Conservation (phyloP, 2,329 filamentous ascomycete genomes). For the Stylonectria norvegica region DNA sequence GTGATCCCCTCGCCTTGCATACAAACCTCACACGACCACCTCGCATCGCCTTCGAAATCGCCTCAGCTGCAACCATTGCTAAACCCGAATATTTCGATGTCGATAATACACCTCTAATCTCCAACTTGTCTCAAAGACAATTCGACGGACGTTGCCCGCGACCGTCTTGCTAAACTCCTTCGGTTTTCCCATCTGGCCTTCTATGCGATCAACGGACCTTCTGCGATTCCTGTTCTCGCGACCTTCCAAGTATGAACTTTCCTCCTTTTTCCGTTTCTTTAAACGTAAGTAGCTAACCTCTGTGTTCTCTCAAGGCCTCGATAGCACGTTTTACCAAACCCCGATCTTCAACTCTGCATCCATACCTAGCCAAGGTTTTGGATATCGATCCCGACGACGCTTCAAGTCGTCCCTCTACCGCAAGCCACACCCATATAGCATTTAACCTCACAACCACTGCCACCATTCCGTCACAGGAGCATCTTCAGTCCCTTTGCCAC, state of each 20-base stretch:
- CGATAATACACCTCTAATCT: constrained; percentile 25
- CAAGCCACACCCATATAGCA: constrained; percentile 7
- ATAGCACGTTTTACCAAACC: constrained; percentile 56
- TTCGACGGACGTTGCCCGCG: constrained; percentile 23
- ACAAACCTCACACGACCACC: constrained; percentile 21
- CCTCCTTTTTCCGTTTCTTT: background rate
- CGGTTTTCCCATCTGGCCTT: constrained; percentile 43
- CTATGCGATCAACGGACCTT: constrained; percentile 89
- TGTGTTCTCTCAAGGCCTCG: constrained; percentile 44
- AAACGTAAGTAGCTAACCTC: constrained; percentile 9
- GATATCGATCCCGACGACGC: constrained; percentile 7
- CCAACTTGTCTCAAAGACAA: constrained; percentile 19
- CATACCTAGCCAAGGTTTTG: background rate
- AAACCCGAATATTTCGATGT: constrained; percentile 20
- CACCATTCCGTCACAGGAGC: constrained; percentile 86
- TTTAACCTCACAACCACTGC: constrained; percentile 43
- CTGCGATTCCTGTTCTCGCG: constrained; percentile 85
- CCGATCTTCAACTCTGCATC: constrained; percentile 32
- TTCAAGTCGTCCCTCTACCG: constrained; percentile 26
- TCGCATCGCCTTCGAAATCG: background rate
- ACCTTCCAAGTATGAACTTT: constrained; percentile 75
- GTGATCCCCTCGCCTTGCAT: constrained; percentile 1
- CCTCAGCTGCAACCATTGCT: background rate
- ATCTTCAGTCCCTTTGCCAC: constrained; percentile 77
- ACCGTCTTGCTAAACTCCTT: constrained; percentile 21